Evolutionary conservation across 192 early-diverging fungal genomes (phyloP).

Genomic region (Dimargaris xerosporica): DNA sequence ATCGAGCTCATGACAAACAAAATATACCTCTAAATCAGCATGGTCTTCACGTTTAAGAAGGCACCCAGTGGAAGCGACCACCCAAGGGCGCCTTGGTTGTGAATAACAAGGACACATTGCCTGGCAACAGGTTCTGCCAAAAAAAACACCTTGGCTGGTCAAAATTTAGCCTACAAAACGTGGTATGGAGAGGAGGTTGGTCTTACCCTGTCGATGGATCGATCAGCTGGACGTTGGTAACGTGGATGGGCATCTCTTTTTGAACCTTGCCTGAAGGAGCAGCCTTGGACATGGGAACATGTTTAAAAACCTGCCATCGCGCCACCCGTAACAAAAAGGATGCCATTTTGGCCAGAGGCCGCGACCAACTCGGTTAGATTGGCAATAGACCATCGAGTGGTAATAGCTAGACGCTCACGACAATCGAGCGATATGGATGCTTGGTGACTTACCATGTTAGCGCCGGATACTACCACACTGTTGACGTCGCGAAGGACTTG

Average conservation of each 20-base stretch:
- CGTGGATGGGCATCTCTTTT: conserved; percentile 7
- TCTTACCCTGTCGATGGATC: background rate
- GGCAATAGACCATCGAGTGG: background rate
- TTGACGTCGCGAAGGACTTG: background rate
- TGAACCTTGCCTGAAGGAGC: background rate
- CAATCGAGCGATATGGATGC: background rate
- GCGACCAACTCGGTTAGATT: background rate
- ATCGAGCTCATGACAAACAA: background rate
- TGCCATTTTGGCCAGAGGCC: background rate
- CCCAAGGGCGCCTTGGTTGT: background rate
- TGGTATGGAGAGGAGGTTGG: background rate
- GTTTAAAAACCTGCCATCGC: conserved; percentile 4
- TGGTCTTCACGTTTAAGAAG: background rate
- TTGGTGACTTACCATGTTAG: conserved; percentile 8
- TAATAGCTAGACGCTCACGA: background rate
- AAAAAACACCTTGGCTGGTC: background rate
- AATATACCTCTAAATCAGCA: background rate
- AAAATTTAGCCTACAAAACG: background rate
- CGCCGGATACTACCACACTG: background rate
- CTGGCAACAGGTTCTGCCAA: background rate
- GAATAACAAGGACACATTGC: background rate
- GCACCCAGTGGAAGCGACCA: background rate
- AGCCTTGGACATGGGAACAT: conserved; percentile 1
- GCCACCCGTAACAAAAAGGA: background rate
- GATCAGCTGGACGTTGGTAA: background rate